Evolutionary conservation across 1,139 yeast genomes (phyloP), one percentile per base, ranked within the genome.

Genomic region (Zygoascus sp.): DNA sequence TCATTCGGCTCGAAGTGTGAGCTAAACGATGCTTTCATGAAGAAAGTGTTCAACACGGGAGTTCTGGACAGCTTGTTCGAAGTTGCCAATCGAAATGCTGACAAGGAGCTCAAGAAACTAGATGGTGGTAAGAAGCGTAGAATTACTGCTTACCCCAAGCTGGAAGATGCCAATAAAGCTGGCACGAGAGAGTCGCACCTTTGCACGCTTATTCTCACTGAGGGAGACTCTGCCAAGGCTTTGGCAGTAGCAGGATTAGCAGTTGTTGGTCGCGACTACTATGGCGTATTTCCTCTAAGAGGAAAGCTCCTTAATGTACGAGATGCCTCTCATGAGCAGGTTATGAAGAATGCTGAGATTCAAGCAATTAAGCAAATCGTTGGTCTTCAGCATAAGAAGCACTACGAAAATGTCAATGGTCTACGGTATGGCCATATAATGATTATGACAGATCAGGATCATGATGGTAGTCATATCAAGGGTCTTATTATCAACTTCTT

Each of bases 391-490:
- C 98, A 94, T 67, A 88, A 86, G 58, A 90, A 89, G 68, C 75
- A 73, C 36, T 94, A 94, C 64, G 82, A 81, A 32, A 84, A 81
- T 57, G 74, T 86, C 8, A 79, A 77, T 50, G 81, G 83, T 9
- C 72, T 94, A 53, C 80, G 99, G 63, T 94, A 94, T 63, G 98
- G 99, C 22, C 96, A 89, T 65, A 78, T 94, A 44, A 92, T 94
- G 97, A 89, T 94, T 62, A 94, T 94, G 98, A 89, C 99, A 4
- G 99, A 94, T 85, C 99, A 94, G 69, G 99, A 94, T 86, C 96
- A 90, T 60, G 99, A 94, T 75, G 99, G 99, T 50, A 86, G 96
- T 17, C 99, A 94, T 72, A 94, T 94, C 63, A 94, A 94, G 65
- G 99, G 99, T 54, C 76, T 94, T 58, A 79, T 94, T 53, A 94